These are phyloP conservation scores for Hydnomerulius pinastri DNA, from an alignment of 768 basidiomycete species.

Conservation along the genomic window DNA sequence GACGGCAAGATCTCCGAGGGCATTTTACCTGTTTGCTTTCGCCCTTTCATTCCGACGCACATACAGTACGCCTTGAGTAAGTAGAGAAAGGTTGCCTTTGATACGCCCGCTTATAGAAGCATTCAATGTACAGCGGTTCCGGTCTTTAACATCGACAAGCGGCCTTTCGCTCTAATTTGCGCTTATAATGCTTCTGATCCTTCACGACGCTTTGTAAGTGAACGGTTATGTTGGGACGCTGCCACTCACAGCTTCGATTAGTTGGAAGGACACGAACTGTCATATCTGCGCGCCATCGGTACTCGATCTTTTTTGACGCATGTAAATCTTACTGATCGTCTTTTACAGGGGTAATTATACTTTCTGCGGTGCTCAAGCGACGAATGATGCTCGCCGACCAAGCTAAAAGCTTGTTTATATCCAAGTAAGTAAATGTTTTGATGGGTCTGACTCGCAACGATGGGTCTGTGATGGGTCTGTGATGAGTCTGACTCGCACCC, in stretches of 20 bases:
- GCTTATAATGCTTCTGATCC: conserved; percentile 87
- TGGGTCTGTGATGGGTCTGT: no score
- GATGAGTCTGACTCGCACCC: conserved; percentile 12
- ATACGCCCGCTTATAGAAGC: conserved; percentile 8
- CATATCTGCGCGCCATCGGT: conserved; percentile 91
- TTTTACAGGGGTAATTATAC: conserved; percentile 76
- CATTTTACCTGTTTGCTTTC: conserved; percentile 79
- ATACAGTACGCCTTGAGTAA: conserved; percentile 88
- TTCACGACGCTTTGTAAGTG: conserved; percentile 73
- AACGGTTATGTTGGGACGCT: not conserved
- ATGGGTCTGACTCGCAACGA: not conserved
- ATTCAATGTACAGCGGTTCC: conserved; percentile 82
- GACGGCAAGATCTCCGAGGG: conserved; percentile 90
- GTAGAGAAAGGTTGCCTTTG: conserved; percentile 27
- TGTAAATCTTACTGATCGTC: conserved; percentile 4
- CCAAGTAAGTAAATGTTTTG: conserved; percentile 56
- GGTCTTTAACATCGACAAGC: conserved; percentile 90
- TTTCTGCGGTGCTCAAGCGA: conserved; percentile 89
- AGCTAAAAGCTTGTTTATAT: conserved; percentile 89
- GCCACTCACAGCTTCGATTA: conserved; percentile 31
- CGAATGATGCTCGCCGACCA: conserved; percentile 95
- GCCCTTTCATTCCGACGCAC: conserved; percentile 75
- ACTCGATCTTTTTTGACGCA: conserved; percentile 4
- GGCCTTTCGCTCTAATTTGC: conserved; percentile 87
- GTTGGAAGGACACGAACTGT: conserved; percentile 88